Percentiles rank a stretch among this genome's conserved stretches.
phyloP scores from a whole-genome alignment of 139 green algal species.

The Coelastrella sp. region DNA sequence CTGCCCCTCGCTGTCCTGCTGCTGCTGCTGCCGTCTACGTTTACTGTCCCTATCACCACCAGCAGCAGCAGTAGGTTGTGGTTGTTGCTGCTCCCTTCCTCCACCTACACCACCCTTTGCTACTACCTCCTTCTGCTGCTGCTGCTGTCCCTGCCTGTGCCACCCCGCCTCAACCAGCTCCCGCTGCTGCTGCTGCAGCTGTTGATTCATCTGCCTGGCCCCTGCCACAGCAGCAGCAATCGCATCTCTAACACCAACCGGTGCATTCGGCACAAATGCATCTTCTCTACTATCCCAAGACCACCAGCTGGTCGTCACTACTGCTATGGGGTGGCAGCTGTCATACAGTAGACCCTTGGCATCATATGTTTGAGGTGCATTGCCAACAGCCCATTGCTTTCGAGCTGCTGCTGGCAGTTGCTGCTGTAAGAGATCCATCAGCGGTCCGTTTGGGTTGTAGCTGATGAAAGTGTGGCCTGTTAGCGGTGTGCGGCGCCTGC shows the following conservation, averaged over 20 bases:
- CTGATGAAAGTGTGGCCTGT: slow-evolving; percentile 7
- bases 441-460: background rate
- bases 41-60: too few relatives aligned
- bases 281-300: background rate
- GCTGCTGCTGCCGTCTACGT: background rate
- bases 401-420: slow-evolving; percentile 13
- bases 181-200: slow-evolving; percentile 22
- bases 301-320: slow-evolving; percentile 21
- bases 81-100: too few relatives aligned
- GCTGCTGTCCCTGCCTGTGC: slow-evolving; percentile 2
- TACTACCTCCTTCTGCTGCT: slow-evolving; percentile 1
- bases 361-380: background rate
- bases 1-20: background rate
- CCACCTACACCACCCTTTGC: too few relatives aligned
- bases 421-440: slow-evolving; percentile 22
- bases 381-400: slow-evolving; percentile 7
- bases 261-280: slow-evolving; percentile 3
- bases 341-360: slow-evolving; percentile 21
- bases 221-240: background rate
- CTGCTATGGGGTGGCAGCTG: background rate
- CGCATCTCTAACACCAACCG: background rate
- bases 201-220: background rate
- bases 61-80: background rate
- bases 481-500: background rate
- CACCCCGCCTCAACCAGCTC: slow-evolving; percentile 18